Conservation (phyloP, 75 land plant genomes). For the Ceratopteris richardii region DNA sequence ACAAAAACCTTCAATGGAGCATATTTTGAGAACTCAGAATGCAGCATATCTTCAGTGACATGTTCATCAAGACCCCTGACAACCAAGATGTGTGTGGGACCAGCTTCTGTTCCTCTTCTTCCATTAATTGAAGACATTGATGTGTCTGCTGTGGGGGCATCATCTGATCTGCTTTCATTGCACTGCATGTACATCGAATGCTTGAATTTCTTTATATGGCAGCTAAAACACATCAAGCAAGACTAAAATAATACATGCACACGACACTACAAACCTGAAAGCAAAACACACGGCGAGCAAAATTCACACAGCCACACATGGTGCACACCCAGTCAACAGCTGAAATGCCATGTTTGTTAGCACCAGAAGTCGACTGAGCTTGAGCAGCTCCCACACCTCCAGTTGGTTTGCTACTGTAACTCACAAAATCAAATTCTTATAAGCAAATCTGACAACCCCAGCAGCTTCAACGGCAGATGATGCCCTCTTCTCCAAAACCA, state of each 20-base stretch:
- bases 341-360: neutral
- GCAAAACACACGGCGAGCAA: constrained; percentile 85
- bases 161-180: constrained; percentile 81
- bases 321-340: constrained; percentile 95
- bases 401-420: constrained; percentile 94
- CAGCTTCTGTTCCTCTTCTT: constrained; percentile 66
- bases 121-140: constrained; percentile 37
- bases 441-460: constrained; percentile 1
- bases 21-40: constrained; percentile 95
- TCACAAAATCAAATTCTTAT: constrained; percentile 10
- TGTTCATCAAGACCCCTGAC: constrained; percentile 95
- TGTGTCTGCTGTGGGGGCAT: constrained; percentile 90
- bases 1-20: constrained; percentile 83
- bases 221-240: too few species aligned
- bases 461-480: constrained; percentile 4
- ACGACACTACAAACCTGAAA: constrained; percentile 56
- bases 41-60: constrained; percentile 95
- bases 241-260: too few species aligned
- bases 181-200: constrained; percentile 40
- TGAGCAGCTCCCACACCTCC: constrained; percentile 55
- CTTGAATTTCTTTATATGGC: neutral
- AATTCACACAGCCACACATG: constrained; percentile 94
- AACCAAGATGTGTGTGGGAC: constrained; percentile 91
- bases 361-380: constrained; percentile 6
- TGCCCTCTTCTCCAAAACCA: constrained; percentile 5